phyloP scores from a whole-genome alignment of 768 basidiomycete genomes.

The Lactarius akahatsu region DNA sequence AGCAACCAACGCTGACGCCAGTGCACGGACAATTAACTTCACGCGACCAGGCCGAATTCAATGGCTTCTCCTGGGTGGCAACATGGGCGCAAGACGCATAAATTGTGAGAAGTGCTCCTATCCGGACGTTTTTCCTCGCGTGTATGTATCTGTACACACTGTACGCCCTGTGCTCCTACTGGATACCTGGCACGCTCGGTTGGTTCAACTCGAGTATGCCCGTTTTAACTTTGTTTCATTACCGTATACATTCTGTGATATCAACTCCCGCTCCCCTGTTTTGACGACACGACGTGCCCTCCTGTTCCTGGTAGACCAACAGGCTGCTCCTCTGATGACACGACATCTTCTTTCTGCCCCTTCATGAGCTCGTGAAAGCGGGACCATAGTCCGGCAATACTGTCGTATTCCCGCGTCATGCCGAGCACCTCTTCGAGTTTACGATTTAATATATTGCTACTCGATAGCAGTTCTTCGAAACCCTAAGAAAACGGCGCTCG shows the following conservation, averaged over 20 bases:
- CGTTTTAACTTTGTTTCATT: slow-evolving; percentile 24
- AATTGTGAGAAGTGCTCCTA: slow-evolving; percentile 25
- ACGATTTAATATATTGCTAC: slow-evolving; percentile 83
- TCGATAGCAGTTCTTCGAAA: slow-evolving; percentile 84
- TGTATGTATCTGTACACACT: slow-evolving; percentile 18
- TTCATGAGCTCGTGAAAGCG: slow-evolving; percentile 79
- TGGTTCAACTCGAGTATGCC: slow-evolving; percentile 20
- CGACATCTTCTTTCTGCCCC: slow-evolving; percentile 34
- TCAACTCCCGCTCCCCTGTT: slow-evolving; percentile 32
- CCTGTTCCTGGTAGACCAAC: slow-evolving; percentile 68
- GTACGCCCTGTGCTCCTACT: slow-evolving; percentile 29
- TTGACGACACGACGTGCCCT: slow-evolving; percentile 52
- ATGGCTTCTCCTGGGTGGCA: slow-evolving; percentile 90
- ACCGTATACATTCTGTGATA: slow-evolving; percentile 22
- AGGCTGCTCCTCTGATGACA: slow-evolving; percentile 32
- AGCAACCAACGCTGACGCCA: slow-evolving; percentile 96
- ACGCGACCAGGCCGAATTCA: slow-evolving; percentile 93
- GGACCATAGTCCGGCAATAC: slow-evolving; percentile 82
- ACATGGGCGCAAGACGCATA: slow-evolving; percentile 39
- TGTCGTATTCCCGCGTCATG: slow-evolving; percentile 91
- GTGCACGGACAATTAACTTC: slow-evolving; percentile 91
- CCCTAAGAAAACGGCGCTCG: slow-evolving; percentile 46
- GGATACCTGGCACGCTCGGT: slow-evolving; percentile 34
- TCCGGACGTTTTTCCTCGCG: slow-evolving; percentile 27
- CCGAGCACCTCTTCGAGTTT: slow-evolving; percentile 90